These are phyloP conservation scores for Irpex sp. DNA, from an alignment of 1,284 basidiomycete species.

Conservation along the genomic window DNA sequence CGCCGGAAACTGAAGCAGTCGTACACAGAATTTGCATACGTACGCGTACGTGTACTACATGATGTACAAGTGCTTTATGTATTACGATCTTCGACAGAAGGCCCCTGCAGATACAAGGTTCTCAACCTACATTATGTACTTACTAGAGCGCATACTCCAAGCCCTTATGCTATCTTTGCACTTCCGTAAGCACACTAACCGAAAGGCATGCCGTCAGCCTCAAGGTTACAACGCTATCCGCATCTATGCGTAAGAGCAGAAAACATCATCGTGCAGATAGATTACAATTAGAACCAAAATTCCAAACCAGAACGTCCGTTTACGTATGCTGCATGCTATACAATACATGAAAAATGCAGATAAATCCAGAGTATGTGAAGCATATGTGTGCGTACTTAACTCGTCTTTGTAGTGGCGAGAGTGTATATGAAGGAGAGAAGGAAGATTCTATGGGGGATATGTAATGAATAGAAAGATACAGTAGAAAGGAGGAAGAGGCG, in stretches of 20 bases:
- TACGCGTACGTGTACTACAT: no score
- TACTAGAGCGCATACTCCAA: no score
- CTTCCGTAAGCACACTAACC: background rate
- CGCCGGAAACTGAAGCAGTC: background rate
- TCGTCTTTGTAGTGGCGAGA: no score
- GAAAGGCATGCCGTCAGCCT: background rate
- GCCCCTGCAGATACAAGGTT: no score
- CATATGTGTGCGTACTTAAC: background rate
- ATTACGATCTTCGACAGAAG: no score
- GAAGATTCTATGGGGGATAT: no score
- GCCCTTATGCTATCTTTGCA: background rate
- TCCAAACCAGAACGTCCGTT: background rate
- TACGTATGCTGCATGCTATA: background rate
- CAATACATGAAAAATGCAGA: background rate
- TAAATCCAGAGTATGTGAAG: background rate
- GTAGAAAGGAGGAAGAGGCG: background rate
- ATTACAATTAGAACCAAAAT: background rate
- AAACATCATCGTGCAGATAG: background rate
- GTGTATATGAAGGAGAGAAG: no score
- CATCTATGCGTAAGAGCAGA: background rate
- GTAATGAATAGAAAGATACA: background rate
- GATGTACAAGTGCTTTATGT: no score
- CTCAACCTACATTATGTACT: no score
- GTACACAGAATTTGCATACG: background rate
- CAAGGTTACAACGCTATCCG: background rate